Conservation (phyloP, 208 protist genomes). For the Leishmania guyanensis region DNA sequence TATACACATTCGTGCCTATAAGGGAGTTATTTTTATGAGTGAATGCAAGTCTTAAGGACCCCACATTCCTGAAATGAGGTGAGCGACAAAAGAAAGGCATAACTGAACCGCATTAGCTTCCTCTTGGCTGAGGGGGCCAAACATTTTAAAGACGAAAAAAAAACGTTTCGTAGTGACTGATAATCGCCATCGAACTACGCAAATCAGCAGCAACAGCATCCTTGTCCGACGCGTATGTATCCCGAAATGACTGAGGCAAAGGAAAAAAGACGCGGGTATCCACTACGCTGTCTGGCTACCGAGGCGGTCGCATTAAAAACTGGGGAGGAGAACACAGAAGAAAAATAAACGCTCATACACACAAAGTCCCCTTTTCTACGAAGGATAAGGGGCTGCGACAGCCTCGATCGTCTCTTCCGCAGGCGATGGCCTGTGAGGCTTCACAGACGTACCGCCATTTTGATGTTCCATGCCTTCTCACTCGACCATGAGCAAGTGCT, state of each 20-base stretch:
- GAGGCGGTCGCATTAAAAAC: neutral
- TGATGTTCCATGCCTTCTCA: neutral
- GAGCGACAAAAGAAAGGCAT: neutral
- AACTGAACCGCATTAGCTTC: neutral
- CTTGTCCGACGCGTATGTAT: neutral
- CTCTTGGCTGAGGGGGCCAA: neutral
- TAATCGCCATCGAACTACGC: neutral
- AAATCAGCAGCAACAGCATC: neutral
- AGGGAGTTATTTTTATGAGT: neutral
- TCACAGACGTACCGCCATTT: neutral
- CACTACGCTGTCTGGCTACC: neutral
- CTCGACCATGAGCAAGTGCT: slow-evolving; percentile 22
- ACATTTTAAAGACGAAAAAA: neutral
- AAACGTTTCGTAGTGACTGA: neutral
- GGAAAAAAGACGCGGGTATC: neutral
- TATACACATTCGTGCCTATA: neutral
- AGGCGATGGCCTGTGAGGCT: neutral
- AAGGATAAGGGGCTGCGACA: too few relatives aligned
- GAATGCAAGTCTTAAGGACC: neutral
- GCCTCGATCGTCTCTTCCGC: neutral
- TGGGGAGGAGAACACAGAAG: neutral
- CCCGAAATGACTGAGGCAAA: neutral
- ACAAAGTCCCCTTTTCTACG: too few relatives aligned
- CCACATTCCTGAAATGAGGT: neutral
- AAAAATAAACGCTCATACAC: too few relatives aligned